Evolutionary conservation across 257 asterid genomes (phyloP), one percentile per base, ranked within the genome.

Genomic region (Solanum etuberosum): DNA sequence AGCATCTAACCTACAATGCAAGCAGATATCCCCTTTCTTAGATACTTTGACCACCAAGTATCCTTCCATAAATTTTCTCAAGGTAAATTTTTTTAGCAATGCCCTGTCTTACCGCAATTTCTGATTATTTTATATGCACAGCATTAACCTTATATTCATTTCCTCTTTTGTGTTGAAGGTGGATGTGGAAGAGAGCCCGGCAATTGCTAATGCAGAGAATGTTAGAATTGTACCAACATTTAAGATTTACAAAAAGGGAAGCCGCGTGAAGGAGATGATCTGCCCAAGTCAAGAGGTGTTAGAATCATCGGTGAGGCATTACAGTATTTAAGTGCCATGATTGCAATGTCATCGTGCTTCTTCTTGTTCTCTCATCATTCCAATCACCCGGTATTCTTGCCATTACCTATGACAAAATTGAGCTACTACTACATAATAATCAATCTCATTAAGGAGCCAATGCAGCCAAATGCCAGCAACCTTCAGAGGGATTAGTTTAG

Each of bases 291-390:
- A 92, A 9, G 98, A 96, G 92, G 94, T 92, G 76, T 89, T 96
- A 90, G 99, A 96, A 92, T 89, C 98, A 29, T 93, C 98, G 57
- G 91, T 95, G 92, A 94, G 95, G 91, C 98, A 93, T 90, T 94
- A 95, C 93, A 93, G 95, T 86, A 89, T 51, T 83, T 93, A 89
- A 87, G 46, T 63, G 72, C 31, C 31, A 25, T 48, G 86, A 83
- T 83, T 71, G 57, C 54, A 83, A 27, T 59, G 88, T 86, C 61
- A 57, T 83, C 51, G 82, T 23, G 57, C 85, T 70, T 88, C 90
- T 72, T 71, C 18, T 16, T 87, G 85, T 51, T 51, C 86, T 85
- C 77, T 77, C 89, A 54, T 54, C 35, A 57, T 61, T 88, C 90
- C 88, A 68, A 85, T 87, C 80, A 86, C 11, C 16, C 12, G 63